These are phyloP conservation scores for Trichoderma asperellum DNA, from an alignment of 2,329 filamentous ascomycete species.

Conservation along the genomic window DNA sequence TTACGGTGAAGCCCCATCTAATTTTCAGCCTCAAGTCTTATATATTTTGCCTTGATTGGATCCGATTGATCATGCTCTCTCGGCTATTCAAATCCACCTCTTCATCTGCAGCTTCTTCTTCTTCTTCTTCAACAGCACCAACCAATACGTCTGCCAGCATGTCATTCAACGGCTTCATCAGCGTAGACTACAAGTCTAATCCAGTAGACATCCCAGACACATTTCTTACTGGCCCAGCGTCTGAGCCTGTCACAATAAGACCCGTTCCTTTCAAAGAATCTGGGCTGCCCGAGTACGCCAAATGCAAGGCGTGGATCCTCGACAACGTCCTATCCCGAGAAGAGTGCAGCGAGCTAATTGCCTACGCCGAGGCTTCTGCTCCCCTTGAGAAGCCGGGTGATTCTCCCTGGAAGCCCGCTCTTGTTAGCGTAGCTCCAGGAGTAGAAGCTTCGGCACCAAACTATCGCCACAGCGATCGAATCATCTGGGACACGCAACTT, in stretches of 20 bases:
- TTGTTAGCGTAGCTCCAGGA: conserved; percentile 68
- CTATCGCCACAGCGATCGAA: conserved; percentile 72
- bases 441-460: conserved; percentile 57
- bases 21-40: background rate
- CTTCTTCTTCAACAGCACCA: background rate
- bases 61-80: background rate
- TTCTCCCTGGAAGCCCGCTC: conserved; percentile 66
- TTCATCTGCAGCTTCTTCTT: background rate
- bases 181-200: conserved; percentile 26
- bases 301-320: conserved; percentile 60
- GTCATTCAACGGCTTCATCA: background rate
- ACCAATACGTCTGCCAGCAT: background rate
- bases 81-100: background rate
- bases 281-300: conserved; percentile 55
- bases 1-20: background rate
- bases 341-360: conserved; percentile 64
- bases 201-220: conserved; percentile 42
- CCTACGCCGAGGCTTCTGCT: conserved; percentile 58
- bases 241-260: conserved; percentile 46
- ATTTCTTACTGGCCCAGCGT: conserved; percentile 50
- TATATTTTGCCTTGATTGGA: background rate
- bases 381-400: conserved; percentile 32
- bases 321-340: conserved; percentile 57
- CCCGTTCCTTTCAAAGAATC: conserved; percentile 58
- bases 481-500: conserved; percentile 71